Percentiles rank a stretch among this genome's conserved stretches.
Conservation (phyloP, 78 protist genomes). For the Mantamonas sphyraenae region DNA sequence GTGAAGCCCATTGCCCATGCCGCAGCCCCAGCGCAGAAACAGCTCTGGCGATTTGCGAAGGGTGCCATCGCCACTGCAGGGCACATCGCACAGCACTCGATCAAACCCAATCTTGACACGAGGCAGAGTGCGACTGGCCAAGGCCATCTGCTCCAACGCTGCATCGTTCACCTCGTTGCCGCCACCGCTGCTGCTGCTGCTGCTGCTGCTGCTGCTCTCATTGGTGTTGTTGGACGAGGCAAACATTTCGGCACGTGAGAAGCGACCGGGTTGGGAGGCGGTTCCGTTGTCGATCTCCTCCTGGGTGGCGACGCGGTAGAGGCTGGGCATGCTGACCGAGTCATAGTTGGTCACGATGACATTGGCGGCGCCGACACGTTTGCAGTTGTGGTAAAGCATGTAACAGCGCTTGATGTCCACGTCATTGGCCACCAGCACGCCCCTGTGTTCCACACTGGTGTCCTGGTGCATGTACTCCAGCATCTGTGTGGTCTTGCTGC, state of each 20-base stretch:
- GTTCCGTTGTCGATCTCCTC: no score
- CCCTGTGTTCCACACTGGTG: slow-evolving; percentile 19
- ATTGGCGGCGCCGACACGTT: slow-evolving; percentile 56
- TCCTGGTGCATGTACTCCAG: slow-evolving; percentile 50
- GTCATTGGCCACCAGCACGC: slow-evolving; percentile 91
- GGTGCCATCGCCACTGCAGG: slow-evolving; percentile 98
- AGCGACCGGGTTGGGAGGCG: no score
- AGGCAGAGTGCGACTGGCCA: neutral
- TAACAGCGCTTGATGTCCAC: slow-evolving; percentile 76
- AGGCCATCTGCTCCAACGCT: no score
- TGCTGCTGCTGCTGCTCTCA: neutral
- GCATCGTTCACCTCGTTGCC: neutral
- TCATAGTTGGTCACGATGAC: slow-evolving; percentile 73
- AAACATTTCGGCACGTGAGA: no score
- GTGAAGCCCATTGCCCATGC: slow-evolving; percentile 40
- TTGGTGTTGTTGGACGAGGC: slow-evolving; percentile 33
- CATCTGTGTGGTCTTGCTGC: slow-evolving; percentile 93
- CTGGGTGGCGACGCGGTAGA: neutral
- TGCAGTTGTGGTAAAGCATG: slow-evolving; percentile 73
- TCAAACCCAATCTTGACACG: slow-evolving; percentile 45
- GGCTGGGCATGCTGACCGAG: slow-evolving; percentile 55
- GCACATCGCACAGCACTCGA: slow-evolving; percentile 89
- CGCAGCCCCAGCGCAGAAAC: slow-evolving; percentile 74
- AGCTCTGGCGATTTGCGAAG: slow-evolving; percentile 79
- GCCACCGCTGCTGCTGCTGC: neutral